Percentiles rank a stretch among this genome's conserved stretches.
These are phyloP conservation scores for Pyrus hybrid DNA, from an alignment of 331 rosid genomes.

Conservation along the genomic window DNA sequence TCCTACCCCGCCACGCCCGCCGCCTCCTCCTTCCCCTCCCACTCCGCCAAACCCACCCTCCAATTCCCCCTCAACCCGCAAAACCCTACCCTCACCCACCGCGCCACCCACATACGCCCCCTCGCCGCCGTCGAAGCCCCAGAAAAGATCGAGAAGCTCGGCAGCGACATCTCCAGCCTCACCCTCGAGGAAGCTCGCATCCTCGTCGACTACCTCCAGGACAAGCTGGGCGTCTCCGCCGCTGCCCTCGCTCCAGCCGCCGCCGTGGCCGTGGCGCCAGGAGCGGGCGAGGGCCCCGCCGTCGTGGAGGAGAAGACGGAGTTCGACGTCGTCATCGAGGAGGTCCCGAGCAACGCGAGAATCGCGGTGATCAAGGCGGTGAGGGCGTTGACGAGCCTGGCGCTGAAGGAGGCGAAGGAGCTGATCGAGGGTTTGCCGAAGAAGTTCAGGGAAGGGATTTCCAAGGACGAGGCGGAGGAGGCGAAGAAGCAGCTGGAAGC, in stretches of 20 bases:
- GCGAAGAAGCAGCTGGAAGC: slow-evolving; percentile 82
- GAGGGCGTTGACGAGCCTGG: slow-evolving; percentile 62
- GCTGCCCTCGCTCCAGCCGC: slow-evolving; percentile 52
- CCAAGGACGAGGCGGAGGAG: slow-evolving; percentile 73
- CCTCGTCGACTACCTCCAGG: slow-evolving; percentile 72
- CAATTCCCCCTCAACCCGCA: slow-evolving; percentile 30
- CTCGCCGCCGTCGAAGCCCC: slow-evolving; percentile 48
- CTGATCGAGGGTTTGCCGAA: slow-evolving; percentile 78
- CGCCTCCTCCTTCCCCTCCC: slow-evolving; percentile 17
- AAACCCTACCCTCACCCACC: slow-evolving; percentile 26
- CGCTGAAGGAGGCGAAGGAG: slow-evolving; percentile 82
- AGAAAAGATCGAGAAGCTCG: slow-evolving; percentile 60
- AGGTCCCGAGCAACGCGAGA: slow-evolving; percentile 54
- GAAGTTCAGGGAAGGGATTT: slow-evolving; percentile 64
- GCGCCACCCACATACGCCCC: slow-evolving; percentile 44
- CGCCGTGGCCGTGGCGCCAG: slow-evolving; percentile 17
- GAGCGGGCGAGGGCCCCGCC: slow-evolving; percentile 17
- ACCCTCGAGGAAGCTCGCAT: slow-evolving; percentile 64
- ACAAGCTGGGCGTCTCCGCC: slow-evolving; percentile 71
- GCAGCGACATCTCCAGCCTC: slow-evolving; percentile 52
- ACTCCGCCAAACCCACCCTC: slow-evolving; percentile 27
- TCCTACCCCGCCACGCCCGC: slow-evolving; percentile 11
- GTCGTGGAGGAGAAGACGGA: slow-evolving; percentile 76
- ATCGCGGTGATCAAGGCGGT: slow-evolving; percentile 74
- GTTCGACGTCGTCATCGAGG: slow-evolving; percentile 75